phyloP scores from a whole-genome alignment of 2,329 filamentous ascomycete species.

The Aureobasidium uvarum region DNA sequence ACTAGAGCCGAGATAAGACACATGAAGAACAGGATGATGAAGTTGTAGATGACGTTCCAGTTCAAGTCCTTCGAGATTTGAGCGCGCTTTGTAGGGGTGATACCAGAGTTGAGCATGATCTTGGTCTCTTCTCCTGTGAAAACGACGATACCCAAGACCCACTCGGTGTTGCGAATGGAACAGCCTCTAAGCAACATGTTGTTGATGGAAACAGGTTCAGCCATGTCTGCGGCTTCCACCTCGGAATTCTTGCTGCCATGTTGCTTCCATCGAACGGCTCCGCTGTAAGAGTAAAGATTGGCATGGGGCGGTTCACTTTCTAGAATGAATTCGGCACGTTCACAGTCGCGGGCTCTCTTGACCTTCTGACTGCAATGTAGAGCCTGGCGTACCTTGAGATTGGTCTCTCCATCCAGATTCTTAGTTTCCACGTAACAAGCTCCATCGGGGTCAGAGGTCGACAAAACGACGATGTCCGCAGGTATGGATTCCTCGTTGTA shows the following conservation, averaged over 20 bases:
- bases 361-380: conserved; percentile 79
- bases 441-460: conserved; percentile 90
- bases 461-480: conserved; percentile 86
- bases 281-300: conserved; percentile 94
- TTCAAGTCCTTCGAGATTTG: conserved; percentile 91
- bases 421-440: conserved; percentile 98
- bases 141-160: conserved; percentile 86
- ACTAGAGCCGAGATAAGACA: conserved; percentile 82
- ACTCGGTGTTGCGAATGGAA: conserved; percentile 92
- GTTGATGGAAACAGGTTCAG: conserved; percentile 90
- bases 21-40: conserved; percentile 83
- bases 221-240: conserved; percentile 70
- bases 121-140: conserved; percentile 97
- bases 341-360: conserved; percentile 88
- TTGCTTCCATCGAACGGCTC: conserved; percentile 83
- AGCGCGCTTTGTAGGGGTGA: conserved; percentile 90
- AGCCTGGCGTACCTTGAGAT: conserved; percentile 90
- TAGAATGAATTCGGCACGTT: conserved; percentile 79
- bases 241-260: conserved; percentile 62
- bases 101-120: conserved; percentile 98
- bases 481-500: conserved; percentile 97
- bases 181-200: conserved; percentile 92
- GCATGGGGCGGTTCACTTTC: conserved; percentile 90
- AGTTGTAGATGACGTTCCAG: conserved; percentile 97
- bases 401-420: conserved; percentile 96